Evolutionary conservation across 805 yeast genomes (phyloP).

Genomic region (Suhomyces sp.): DNA sequence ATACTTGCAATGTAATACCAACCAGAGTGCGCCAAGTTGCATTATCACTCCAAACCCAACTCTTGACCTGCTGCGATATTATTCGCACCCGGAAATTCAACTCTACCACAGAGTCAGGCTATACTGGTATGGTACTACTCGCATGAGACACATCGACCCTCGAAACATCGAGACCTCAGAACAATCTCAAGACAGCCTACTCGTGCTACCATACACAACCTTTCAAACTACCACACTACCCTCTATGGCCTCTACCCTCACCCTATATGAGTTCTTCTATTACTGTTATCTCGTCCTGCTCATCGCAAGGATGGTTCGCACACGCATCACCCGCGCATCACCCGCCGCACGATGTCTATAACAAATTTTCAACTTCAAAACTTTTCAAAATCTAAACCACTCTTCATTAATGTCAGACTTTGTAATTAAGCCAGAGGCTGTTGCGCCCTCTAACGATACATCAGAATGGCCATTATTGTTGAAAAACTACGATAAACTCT

Average conservation of each 20-base stretch:
- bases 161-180: too few species aligned
- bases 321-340: background rate
- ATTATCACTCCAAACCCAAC: too few species aligned
- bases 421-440: conserved; percentile 84
- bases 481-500: conserved; percentile 88
- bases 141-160: too few species aligned
- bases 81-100: too few species aligned
- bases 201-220: too few species aligned
- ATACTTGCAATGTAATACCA: too few species aligned
- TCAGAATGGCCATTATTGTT: conserved; percentile 93
- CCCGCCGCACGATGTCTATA: conserved; percentile 28
- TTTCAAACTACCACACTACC: background rate
- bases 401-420: conserved; percentile 53
- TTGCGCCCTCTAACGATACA: conserved; percentile 77
- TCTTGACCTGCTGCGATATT: too few species aligned
- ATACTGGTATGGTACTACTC: too few species aligned
- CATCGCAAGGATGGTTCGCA: background rate
- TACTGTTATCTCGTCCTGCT: background rate
- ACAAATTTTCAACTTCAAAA: conserved; percentile 1
- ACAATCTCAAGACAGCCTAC: too few species aligned
- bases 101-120: too few species aligned
- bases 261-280: background rate
- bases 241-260: background rate
- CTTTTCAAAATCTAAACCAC: conserved; percentile 6
- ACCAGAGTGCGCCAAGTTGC: too few species aligned